Evolutionary conservation across 2,329 filamentous ascomycete genomes (phyloP).

Genomic region (Talaromyces atroroseus): DNA sequence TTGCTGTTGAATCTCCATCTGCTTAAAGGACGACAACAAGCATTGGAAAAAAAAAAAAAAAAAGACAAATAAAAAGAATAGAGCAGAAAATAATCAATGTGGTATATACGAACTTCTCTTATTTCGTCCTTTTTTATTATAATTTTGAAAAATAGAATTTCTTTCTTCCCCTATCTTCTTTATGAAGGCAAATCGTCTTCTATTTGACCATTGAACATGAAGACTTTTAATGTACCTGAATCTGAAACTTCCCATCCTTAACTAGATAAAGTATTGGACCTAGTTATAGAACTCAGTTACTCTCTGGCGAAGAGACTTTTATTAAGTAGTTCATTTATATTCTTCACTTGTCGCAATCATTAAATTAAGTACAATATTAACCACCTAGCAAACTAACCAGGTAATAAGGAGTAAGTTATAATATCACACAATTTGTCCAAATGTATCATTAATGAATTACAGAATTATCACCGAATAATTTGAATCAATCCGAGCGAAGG

Average conservation of each 20-base stretch:
- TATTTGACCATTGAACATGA: neutral
- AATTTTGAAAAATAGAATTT: neutral
- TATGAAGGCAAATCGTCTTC: neutral
- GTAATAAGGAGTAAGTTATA: neutral
- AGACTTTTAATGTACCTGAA: too few relatives aligned
- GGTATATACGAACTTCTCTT: slow-evolving; percentile 6
- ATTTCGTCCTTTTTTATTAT: neutral
- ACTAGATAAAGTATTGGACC: too few relatives aligned
- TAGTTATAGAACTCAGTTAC: too few relatives aligned
- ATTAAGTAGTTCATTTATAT: neutral
- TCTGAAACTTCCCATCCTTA: too few relatives aligned
- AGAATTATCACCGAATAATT: neutral
- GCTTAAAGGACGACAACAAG: slow-evolving; percentile 23
- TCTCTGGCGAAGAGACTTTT: too few relatives aligned
- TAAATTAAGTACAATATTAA: neutral
- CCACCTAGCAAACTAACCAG: neutral
- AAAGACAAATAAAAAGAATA: neutral
- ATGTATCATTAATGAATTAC: neutral
- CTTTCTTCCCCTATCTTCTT: neutral
- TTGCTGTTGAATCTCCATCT: slow-evolving; percentile 43
- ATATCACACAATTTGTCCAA: neutral
- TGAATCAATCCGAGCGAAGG: neutral
- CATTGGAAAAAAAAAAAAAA: neutral
- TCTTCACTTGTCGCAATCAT: neutral
- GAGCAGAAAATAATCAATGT: neutral